Percentiles rank a stretch among this genome's conserved stretches.
Evolutionary conservation across 2,329 filamentous ascomycete genomes (phyloP).

Genomic region (Tolypocladium ovalisporum): DNA sequence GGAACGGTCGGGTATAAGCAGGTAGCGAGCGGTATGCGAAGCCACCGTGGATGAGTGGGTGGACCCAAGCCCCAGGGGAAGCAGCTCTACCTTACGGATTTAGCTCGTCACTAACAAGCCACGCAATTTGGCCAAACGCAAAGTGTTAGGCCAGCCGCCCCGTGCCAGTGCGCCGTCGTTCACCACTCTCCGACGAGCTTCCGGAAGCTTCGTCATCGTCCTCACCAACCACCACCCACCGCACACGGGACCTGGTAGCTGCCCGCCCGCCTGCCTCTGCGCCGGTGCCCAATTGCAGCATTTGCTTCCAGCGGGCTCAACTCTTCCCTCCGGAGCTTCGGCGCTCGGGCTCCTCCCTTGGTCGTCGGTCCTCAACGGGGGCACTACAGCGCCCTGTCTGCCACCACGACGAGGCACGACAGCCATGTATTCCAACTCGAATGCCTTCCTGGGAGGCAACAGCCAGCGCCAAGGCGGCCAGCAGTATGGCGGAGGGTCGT

Average conservation of each 20-base stretch:
- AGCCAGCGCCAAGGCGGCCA: constrained; percentile 60
- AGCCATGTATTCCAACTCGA: constrained; percentile 82
- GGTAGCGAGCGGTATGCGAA: background rate
- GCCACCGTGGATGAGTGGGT: constrained; percentile 3
- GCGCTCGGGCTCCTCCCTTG: background rate
- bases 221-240: background rate
- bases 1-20: background rate
- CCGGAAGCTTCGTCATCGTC: constrained; percentile 8
- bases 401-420: constrained; percentile 1
- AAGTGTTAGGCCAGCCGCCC: background rate
- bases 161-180: constrained; percentile 3
- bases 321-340: background rate
- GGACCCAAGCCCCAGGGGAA: background rate
- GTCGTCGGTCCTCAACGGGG: background rate
- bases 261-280: background rate
- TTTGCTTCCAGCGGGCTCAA: background rate
- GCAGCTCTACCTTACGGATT: background rate
- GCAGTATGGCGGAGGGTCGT: constrained; percentile 21
- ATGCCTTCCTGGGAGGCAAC: constrained; percentile 71
- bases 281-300: constrained; percentile 3
- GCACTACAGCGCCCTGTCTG: background rate
- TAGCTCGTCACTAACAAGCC: constrained; percentile 2
- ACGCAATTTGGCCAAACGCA: constrained; percentile 5
- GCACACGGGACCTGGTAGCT: background rate
- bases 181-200: constrained; percentile 4